Base-by-base conservation (phyloP, 306 rosid species). In the Casuarina equisetifolia region DNA sequence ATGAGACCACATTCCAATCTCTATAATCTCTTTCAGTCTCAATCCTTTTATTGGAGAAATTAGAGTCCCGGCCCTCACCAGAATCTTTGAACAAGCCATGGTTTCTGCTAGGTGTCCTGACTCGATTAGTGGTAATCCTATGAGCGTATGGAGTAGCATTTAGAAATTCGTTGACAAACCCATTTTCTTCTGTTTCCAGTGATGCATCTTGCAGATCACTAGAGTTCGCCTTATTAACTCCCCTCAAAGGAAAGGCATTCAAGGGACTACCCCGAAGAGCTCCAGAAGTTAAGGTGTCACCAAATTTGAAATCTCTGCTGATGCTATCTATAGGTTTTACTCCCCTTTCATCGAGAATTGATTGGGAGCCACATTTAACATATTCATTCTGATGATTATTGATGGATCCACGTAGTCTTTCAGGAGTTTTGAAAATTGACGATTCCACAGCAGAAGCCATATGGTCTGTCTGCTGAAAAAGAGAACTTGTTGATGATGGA, bases 401-500 rank as follows among this genome's bases (percentile, higher is more conserved):
- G 78, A 85, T 80, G 57, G 88, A 70, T 68, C 85, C 90, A 62
- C 78, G 84, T 74, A 76, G 57, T 83, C 81, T 90, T 44, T 82
- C 45, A 16, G 91, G 78, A 61, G 85, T 85, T 83, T 85, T 91
- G 44, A 80, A 78, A 78, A 80, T 77, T 16, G 88, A 81, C 15
- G 91, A 85, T 69, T 84, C 85, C 86, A 85, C 69, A 76, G 77
- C 52, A 57, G 82, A 57, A 69, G 54, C 12, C n/a, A 87, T 69
- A 72, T 69, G 84, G 50, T 86, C 88, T 39, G 74, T 70, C 76
- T 82, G 82, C 44, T 72, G 80, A 52, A 82, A 16, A 44, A 52
- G 58, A 58, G 91, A 71, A 82, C 78, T 76, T 39, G 66, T 81
- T 19, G 91, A 76, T 8, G 88, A 84, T 71, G 98, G 98, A 82